Evolutionary conservation across 352 stramenopile genomes (phyloP).

Genomic region (Phytophthora foliorum): DNA sequence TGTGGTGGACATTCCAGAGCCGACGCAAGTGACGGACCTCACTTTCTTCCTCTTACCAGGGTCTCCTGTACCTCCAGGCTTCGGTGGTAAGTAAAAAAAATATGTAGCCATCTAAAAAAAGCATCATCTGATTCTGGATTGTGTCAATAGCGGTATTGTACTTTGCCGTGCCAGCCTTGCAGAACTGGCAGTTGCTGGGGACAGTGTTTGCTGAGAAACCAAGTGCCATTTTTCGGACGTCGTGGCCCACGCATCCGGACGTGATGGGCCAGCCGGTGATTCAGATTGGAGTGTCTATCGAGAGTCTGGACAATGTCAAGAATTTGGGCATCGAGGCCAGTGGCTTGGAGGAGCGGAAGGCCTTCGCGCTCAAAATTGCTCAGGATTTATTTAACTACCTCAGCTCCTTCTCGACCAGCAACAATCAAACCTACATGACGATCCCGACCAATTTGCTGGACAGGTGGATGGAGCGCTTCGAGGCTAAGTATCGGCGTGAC

Average conservation of each 20-base stretch:
- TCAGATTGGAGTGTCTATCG: constrained; percentile 78
- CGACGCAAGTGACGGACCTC: constrained; percentile 67
- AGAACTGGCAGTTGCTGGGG: constrained; percentile 81
- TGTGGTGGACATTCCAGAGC: constrained; percentile 68
- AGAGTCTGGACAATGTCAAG: constrained; percentile 78
- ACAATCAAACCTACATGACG: constrained; percentile 82
- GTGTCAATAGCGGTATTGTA: constrained; percentile 66
- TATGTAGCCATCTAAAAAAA: constrained; percentile 15
- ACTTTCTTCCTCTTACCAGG: constrained; percentile 81
- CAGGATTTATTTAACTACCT: constrained; percentile 95
- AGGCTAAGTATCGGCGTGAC: constrained; percentile 87
- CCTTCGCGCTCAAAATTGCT: constrained; percentile 93
- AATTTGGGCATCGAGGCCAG: constrained; percentile 80
- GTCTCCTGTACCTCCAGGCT: constrained; percentile 68
- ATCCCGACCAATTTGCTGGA: constrained; percentile 94
- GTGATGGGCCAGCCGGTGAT: constrained; percentile 63
- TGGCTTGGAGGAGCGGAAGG: constrained; percentile 71
- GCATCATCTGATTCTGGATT: constrained; percentile 10
- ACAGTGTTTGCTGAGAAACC: constrained; percentile 79
- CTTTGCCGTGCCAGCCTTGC: constrained; percentile 70
- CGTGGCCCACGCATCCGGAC: constrained; percentile 72
- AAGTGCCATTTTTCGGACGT: constrained; percentile 74
- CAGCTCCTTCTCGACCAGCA: constrained; percentile 87
- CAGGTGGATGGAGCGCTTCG: constrained; percentile 93
- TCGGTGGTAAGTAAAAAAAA: constrained; percentile 42